Percentiles rank a stretch among this genome's conserved stretches.
phyloP scores from a whole-genome alignment of 2,329 filamentous ascomycete genomes.

The Nigrograna mackinnonii region DNA sequence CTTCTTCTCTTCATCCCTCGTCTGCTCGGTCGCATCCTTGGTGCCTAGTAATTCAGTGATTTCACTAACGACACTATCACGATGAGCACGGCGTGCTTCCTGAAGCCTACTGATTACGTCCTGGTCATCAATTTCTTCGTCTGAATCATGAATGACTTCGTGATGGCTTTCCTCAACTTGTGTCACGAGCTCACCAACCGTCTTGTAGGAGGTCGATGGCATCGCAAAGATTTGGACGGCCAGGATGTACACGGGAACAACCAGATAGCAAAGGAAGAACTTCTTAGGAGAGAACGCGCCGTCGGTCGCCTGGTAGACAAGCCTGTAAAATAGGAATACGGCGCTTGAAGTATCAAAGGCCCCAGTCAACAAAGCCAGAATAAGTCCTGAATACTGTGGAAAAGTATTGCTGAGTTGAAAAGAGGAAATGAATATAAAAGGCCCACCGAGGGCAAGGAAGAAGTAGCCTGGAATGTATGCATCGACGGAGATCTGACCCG shows the following conservation, averaged over 20 bases:
- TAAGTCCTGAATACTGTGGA: constrained; percentile 53
- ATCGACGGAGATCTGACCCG: constrained; percentile 68
- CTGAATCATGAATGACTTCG: constrained; percentile 55
- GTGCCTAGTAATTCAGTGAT: constrained; percentile 75
- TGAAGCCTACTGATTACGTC: constrained; percentile 51
- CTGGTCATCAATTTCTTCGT: constrained; percentile 56
- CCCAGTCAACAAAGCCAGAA: constrained; percentile 54
- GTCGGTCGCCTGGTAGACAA: constrained; percentile 49
- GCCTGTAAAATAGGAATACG: constrained; percentile 51
- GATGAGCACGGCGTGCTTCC: constrained; percentile 61
- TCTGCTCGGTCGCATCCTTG: constrained; percentile 65
- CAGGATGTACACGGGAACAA: constrained; percentile 51
- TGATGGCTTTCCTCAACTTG: constrained; percentile 61
- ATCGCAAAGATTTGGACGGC: constrained; percentile 50
- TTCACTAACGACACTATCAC: constrained; percentile 67
- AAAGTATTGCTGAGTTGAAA: constrained; percentile 57
- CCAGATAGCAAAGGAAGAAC: constrained; percentile 54
- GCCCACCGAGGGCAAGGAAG: constrained; percentile 53
- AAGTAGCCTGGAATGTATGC: constrained; percentile 58
- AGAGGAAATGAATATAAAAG: constrained; percentile 55
- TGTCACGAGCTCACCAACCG: constrained; percentile 76
- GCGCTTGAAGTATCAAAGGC: constrained; percentile 56
- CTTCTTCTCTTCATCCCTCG: constrained; percentile 67
- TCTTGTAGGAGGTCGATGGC: constrained; percentile 53
- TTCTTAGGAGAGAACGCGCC: constrained; percentile 49